Percentiles rank a stretch among this genome's conserved stretches.
Conservation (phyloP, 2,329 filamentous ascomycete genomes). For the Podosphaera aphanis region DNA sequence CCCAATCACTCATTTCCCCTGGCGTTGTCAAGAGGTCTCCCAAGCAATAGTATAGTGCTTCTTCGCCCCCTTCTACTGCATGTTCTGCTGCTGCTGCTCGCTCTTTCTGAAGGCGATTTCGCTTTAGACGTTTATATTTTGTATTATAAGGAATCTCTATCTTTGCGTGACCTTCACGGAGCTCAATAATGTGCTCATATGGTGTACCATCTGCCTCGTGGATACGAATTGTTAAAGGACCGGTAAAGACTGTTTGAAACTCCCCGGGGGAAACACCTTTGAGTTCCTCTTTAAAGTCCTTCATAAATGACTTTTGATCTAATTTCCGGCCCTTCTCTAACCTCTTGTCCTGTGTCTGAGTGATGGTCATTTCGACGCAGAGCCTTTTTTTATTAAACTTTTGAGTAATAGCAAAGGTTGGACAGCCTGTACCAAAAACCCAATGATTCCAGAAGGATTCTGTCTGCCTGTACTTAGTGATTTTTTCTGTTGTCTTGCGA, state of each 20-base stretch:
- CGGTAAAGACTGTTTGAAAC: conserved; percentile 64
- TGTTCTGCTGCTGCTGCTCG: conserved; percentile 41
- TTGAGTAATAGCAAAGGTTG: conserved; percentile 64
- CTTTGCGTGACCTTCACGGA: conserved; percentile 63
- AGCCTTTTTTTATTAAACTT: conserved; percentile 95
- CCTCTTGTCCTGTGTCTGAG: conserved; percentile 37
- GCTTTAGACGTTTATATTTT: conserved; percentile 92
- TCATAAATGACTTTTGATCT: conserved; percentile 54
- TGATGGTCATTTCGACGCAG: conserved; percentile 75
- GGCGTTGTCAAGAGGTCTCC: conserved; percentile 71
- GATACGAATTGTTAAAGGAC: conserved; percentile 91
- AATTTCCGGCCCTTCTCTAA: conserved; percentile 26
- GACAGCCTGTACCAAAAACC: conserved; percentile 73
- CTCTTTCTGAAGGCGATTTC: conserved; percentile 63
- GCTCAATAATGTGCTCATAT: conserved; percentile 93
- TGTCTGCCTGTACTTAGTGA: conserved; percentile 54
- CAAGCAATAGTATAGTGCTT: conserved; percentile 70
- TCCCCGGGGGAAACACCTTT: conserved; percentile 44
- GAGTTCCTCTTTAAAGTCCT: conserved; percentile 60
- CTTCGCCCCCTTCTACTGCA: conserved; percentile 43
- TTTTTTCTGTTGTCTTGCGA: conserved; percentile 63
- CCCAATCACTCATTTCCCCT: conserved; percentile 67
- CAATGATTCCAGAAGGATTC: conserved; percentile 88
- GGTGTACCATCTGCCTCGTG: conserved; percentile 96
- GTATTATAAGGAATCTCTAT: conserved; percentile 97